Evolutionary conservation across 257 asterid genomes (phyloP).

Genomic region (Nicotiana otophora): DNA sequence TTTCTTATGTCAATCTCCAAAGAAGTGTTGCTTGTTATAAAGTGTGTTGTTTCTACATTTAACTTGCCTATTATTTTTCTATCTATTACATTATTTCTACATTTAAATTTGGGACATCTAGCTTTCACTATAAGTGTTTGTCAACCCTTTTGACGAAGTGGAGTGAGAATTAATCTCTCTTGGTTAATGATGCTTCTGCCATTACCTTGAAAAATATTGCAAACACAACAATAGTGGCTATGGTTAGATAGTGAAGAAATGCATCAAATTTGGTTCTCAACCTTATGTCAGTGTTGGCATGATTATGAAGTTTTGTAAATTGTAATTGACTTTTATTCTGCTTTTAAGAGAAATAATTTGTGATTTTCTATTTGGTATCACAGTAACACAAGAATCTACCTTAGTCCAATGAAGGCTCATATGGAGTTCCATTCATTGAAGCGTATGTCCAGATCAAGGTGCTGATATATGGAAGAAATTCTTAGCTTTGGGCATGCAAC

Average conservation of each 20-base stretch:
- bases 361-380: not conserved
- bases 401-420: too few species aligned
- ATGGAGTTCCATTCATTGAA: too few species aligned
- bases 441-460: too few species aligned
- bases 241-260: not conserved
- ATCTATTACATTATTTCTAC: not conserved
- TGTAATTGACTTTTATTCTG: not conserved
- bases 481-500: too few species aligned
- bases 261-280: not conserved
- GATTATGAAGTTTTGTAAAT: not conserved
- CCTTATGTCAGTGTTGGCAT: not conserved
- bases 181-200: conserved; percentile 28
- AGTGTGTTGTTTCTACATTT: not conserved
- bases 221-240: not conserved
- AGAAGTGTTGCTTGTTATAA: not conserved
- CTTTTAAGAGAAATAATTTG: not conserved
- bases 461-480: too few species aligned
- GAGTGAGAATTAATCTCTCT: not conserved
- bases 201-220: conserved; percentile 50
- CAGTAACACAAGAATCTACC: too few species aligned
- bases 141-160: not conserved
- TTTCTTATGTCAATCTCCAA: not conserved
- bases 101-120: not conserved
- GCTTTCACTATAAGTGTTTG: not conserved
- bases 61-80: not conserved